Conservation (phyloP, 352 stramenopile species). For the Phytophthora sansomeana region DNA sequence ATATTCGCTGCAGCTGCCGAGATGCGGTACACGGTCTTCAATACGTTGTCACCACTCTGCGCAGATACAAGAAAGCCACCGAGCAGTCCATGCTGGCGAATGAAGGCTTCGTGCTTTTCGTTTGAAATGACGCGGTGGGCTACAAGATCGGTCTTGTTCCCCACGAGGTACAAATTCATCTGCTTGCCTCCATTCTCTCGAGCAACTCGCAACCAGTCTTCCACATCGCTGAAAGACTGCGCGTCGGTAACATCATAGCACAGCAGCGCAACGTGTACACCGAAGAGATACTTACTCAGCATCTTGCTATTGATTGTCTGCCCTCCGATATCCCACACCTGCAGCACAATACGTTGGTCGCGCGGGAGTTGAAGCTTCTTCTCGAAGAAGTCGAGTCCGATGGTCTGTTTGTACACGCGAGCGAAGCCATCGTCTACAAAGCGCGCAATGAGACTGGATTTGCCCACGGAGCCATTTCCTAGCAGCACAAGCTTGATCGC, state of each 20-base stretch:
- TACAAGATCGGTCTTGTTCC: conserved; percentile 91
- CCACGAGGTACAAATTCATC: conserved; percentile 77
- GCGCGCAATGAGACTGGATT: conserved; percentile 84
- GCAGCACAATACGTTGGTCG: conserved; percentile 76
- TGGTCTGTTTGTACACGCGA: conserved; percentile 88
- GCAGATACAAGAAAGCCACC: conserved; percentile 87
- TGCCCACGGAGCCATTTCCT: conserved; percentile 88
- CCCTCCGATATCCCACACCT: conserved; percentile 91
- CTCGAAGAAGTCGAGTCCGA: conserved; percentile 90
- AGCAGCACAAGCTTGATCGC: conserved; percentile 87
- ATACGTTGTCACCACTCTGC: conserved; percentile 84
- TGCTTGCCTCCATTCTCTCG: conserved; percentile 43
- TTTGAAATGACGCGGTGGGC: conserved; percentile 73
- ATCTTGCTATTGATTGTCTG: conserved; percentile 92
- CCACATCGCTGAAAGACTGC: conserved; percentile 81
- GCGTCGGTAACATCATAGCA: conserved; percentile 91
- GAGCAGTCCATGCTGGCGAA: conserved; percentile 61
- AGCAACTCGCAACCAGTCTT: conserved; percentile 80
- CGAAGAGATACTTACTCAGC: conserved; percentile 87
- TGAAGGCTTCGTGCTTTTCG: conserved; percentile 81
- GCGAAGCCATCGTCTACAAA: conserved; percentile 87
- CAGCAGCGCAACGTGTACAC: conserved; percentile 78
- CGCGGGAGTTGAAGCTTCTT: conserved; percentile 84
- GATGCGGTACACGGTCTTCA: conserved; percentile 83
- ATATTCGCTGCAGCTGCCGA: conserved; percentile 73